A percentile compares a stretch with the other conserved stretches of the same genome.
Evolutionary conservation across 2,329 filamentous ascomycete genomes (phyloP).

Genomic region (Neopestalotiopsis sp.): DNA sequence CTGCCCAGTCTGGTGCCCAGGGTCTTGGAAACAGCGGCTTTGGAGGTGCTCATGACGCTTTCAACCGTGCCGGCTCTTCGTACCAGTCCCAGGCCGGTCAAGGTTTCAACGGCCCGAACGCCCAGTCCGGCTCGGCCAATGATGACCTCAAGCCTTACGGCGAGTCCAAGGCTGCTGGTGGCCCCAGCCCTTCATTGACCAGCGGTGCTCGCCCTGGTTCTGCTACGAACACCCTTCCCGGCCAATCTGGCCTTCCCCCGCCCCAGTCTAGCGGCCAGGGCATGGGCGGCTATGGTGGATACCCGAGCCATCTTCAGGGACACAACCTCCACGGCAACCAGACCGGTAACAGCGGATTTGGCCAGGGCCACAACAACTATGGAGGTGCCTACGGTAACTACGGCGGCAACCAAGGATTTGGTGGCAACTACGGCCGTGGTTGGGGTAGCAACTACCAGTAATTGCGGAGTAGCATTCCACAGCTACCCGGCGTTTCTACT

Average conservation of each 20-base stretch:
- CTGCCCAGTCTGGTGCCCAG: slow-evolving; percentile 55
- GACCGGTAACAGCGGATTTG: slow-evolving; percentile 52
- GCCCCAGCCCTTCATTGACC: slow-evolving; percentile 61
- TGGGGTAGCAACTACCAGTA: slow-evolving; percentile 65
- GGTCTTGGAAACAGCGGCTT: slow-evolving; percentile 57
- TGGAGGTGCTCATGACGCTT: slow-evolving; percentile 59
- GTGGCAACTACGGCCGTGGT: slow-evolving; percentile 52
- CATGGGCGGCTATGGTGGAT: slow-evolving; percentile 60
- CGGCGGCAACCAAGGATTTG: slow-evolving; percentile 51
- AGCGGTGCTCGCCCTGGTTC: slow-evolving; percentile 63
- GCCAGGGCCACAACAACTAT: slow-evolving; percentile 60
- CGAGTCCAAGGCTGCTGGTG: slow-evolving; percentile 57
- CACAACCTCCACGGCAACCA: slow-evolving; percentile 59
- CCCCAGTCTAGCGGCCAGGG: slow-evolving; percentile 58
- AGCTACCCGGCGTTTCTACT: slow-evolving; percentile 9
- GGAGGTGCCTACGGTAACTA: slow-evolving; percentile 56
- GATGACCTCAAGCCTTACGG: slow-evolving; percentile 66
- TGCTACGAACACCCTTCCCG: slow-evolving; percentile 57
- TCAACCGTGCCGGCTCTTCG: slow-evolving; percentile 55
- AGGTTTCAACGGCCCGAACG: slow-evolving; percentile 54
- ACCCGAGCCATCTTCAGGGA: slow-evolving; percentile 59
- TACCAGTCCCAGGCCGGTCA: slow-evolving; percentile 63
- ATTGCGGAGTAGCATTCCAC: background rate
- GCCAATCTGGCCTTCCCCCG: slow-evolving; percentile 60
- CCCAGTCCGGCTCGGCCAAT: slow-evolving; percentile 48